Conservation (phyloP, 2,329 filamentous ascomycete genomes). For the Trichophyton verrucosum region DNA sequence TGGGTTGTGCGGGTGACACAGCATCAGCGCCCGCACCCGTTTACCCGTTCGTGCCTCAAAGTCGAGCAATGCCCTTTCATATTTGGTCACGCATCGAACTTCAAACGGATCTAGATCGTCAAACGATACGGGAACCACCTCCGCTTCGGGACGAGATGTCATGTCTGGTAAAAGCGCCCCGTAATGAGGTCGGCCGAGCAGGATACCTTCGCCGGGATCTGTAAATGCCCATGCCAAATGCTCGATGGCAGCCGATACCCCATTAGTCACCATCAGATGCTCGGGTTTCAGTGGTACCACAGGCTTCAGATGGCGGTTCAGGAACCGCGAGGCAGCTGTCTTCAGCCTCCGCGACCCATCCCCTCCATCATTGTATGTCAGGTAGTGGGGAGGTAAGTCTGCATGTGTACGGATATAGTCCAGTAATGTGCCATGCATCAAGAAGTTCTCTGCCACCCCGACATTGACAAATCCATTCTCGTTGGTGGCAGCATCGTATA, state of each 20-base stretch:
- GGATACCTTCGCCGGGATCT: constrained; percentile 35
- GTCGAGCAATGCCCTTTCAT: constrained; percentile 26
- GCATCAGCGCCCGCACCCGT: constrained; percentile 29
- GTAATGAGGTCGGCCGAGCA: constrained; percentile 38
- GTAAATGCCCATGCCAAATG: constrained; percentile 33
- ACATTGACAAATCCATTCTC: constrained; percentile 23
- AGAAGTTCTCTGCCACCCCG: constrained; percentile 26
- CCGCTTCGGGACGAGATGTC: constrained; percentile 31
- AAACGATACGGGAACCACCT: constrained; percentile 30
- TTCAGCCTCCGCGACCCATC: constrained; percentile 30
- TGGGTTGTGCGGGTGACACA: constrained; percentile 38
- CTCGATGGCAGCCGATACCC: constrained; percentile 32
- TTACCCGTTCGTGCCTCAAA: constrained; percentile 22
- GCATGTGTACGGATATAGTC: constrained; percentile 30
- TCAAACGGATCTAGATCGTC: constrained; percentile 28
- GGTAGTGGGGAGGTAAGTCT: constrained; percentile 22
- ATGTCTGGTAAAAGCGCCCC: constrained; percentile 40
- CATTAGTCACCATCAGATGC: constrained; percentile 20
- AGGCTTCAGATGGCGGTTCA: constrained; percentile 33
- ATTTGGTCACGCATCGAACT: constrained; percentile 21
- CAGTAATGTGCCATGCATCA: constrained; percentile 28
- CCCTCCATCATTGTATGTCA: constrained; percentile 33
- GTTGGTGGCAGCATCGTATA: constrained; percentile 34
- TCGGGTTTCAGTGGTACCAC: constrained; percentile 21
- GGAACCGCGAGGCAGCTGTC: constrained; percentile 28